These are phyloP conservation scores for Cercophora sp. DNA, from an alignment of 495 filamentous ascomycete species.

Conservation along the genomic window DNA sequence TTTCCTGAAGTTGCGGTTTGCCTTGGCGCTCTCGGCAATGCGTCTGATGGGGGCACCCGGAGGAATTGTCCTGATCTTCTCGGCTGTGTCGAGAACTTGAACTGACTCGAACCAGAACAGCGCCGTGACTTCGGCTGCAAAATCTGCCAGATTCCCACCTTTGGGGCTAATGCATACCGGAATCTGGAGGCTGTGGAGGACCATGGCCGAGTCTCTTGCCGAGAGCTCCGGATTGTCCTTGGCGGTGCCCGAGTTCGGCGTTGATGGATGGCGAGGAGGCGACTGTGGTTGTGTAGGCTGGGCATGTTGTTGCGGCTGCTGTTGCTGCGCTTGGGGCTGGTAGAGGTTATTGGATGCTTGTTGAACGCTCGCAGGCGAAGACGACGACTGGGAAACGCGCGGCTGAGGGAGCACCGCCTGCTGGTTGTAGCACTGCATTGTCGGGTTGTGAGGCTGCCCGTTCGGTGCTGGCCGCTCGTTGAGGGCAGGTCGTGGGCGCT, in stretches of 20 bases:
- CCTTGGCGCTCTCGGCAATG: constrained; percentile 69
- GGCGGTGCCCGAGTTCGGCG: constrained; percentile 28
- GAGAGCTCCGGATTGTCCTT: constrained; percentile 25
- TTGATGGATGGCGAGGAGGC: constrained; percentile 27
- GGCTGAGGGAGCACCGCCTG: neutral
- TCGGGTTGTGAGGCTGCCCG: constrained; percentile 24
- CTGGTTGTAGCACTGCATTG: constrained; percentile 16
- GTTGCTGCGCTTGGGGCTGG: constrained; percentile 15
- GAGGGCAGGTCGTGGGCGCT: constrained; percentile 21
- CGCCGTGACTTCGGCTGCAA: constrained; percentile 90
- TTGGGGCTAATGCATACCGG: constrained; percentile 69
- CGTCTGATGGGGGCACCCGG: constrained; percentile 40
- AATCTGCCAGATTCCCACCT: constrained; percentile 71
- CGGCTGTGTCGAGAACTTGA: constrained; percentile 65
- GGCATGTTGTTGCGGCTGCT: constrained; percentile 10
- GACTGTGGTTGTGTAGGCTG: constrained; percentile 23
- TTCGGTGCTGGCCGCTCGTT: constrained; percentile 28
- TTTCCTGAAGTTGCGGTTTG: constrained; percentile 76
- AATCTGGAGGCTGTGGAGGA: constrained; percentile 62
- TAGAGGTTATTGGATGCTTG: neutral
- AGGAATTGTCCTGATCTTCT: constrained; percentile 53
- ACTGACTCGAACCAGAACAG: constrained; percentile 98
- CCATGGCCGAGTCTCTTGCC: constrained; percentile 43
- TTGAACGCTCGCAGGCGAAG: neutral
- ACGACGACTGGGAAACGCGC: neutral